Base-by-base conservation (phyloP, 2,329 filamentous ascomycete species). In the Domatiomyces globalis region DNA sequence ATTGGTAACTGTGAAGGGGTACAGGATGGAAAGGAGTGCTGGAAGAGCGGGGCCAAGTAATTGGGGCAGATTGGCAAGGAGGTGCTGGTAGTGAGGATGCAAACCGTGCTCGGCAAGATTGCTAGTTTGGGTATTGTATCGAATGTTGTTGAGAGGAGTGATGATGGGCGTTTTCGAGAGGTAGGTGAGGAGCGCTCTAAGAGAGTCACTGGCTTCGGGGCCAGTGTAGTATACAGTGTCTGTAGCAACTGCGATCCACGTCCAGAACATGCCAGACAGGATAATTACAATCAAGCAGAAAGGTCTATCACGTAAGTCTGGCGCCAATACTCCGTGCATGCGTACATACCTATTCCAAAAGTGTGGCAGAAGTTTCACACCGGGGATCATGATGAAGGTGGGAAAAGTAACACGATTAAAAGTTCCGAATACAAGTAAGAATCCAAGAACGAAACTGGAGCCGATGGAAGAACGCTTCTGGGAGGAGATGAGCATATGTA, bases 321-420 rank as follows among this genome's bases (percentile, higher is more conserved):
- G 25, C 20, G 10, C 20, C 42, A 22, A 25, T 7, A 39, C 17
- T 43, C 43, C n/a, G 43, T 45, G 15, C 19, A 10, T 17, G 48
- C 29, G 19, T 22, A 71, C 79, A 64, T 69, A 92, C 85, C 83
- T 90, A 66, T 81, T 81, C 66, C 79, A 70, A 64, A 95, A 92
- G 71, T 94, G 85, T 58, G 87, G 87, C 66, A 96, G 73, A 63
- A 98, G 74, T 63, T 82, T 83, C 64, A 94, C 71, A 36, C 84
- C 83, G 49, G 92, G 90, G 64, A 95, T 80, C 53, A 94, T 67
- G 55, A 98, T 70, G 66, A 94, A 98, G 12, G 89, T 90, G 45
- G 90, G 90, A 67, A 96, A 96, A 8, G 92, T 98, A 63, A 96
- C 95, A 58, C 92, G 81, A 69, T 96, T 98, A 70, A 98, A 98